Evolutionary conservation across 78 protist species (phyloP), one percentile per base, ranked within the genome.

Genomic region (Polysphondylium violaceum): DNA sequence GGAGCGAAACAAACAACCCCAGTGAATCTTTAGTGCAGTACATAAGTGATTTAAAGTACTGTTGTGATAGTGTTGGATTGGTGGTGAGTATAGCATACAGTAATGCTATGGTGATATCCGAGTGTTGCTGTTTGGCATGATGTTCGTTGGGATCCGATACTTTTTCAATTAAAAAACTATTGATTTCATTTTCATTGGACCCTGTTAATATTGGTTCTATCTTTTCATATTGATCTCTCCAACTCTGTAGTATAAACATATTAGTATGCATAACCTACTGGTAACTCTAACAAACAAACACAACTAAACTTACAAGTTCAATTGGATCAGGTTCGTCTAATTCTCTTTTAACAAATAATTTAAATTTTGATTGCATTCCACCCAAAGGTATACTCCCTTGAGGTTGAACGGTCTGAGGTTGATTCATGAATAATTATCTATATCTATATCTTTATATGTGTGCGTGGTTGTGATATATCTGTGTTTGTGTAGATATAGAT

Each of bases 211-310:
- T n/a, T 31, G 11, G 36, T 69, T 83, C 91, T 21, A 83, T 67
- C 58, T 83, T 83, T 27, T 83, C 91, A 69, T 83, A 83, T 29
- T 74, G 76, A 31, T 83, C 91, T 69, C 91, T 67, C 91, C 91
- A 83, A 78, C 55, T 50, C 89, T 67, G 19, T 33, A 76, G 3
- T n/a, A 14, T 29, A 23, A 33, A 23, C 19, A 14, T 19, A 68
- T 43, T 3, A 40, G 1, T 27, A 35, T n/a, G n/a, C n/a, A 58
- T 19, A n/a, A 25, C 5, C 9, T 43, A 29, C 3, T 29, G 9
- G 6, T 40, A 17, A 43, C 2, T 38, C 23, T 56, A 59, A 29
- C n/a, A 41, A 31, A 38, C 1, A 35, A 38, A 47, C 51, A 5
- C 1, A 11, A 53, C 19, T 8, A 56, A 21, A 44, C 21, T n/a